A percentile compares a stretch with the other conserved stretches of the same genome.
Conservation (phyloP, 2,329 filamentous ascomycete genomes). For the Penicillium sp. region DNA sequence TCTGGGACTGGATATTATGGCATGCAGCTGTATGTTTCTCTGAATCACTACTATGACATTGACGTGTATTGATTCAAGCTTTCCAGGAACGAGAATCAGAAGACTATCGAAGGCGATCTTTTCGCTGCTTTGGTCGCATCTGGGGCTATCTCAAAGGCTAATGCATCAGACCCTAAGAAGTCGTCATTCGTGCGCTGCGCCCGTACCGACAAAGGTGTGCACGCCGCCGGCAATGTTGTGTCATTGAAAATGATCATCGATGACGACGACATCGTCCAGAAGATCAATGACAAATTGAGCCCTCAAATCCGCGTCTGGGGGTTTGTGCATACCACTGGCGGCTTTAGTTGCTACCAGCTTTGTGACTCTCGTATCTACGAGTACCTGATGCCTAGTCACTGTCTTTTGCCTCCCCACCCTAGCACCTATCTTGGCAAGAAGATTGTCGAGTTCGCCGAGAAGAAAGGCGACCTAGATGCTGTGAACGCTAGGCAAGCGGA, state of each 20-base stretch:
- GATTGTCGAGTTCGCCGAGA: slow-evolving; percentile 72
- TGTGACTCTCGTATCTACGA: slow-evolving; percentile 97
- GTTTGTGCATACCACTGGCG: slow-evolving; percentile 81
- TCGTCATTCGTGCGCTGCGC: slow-evolving; percentile 91
- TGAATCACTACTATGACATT: not conserved
- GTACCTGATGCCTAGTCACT: slow-evolving; percentile 91
- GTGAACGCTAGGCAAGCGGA: slow-evolving; percentile 71
- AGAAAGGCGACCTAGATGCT: slow-evolving; percentile 68
- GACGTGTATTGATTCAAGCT: not conserved
- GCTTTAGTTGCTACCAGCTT: slow-evolving; percentile 90
- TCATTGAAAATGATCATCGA: slow-evolving; percentile 95
- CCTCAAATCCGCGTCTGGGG: slow-evolving; percentile 95
- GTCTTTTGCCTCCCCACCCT: slow-evolving; percentile 87
- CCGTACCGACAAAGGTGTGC: slow-evolving; percentile 94
- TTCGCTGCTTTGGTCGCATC: slow-evolving; percentile 89
- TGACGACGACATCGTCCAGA: slow-evolving; percentile 79
- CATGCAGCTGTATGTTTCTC: slow-evolving; percentile 70
- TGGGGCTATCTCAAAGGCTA: slow-evolving; percentile 92
- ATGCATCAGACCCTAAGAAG: slow-evolving; percentile 95
- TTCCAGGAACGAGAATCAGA: slow-evolving; percentile 59
- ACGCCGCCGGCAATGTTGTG: slow-evolving; percentile 92
- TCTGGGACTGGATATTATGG: slow-evolving; percentile 95
- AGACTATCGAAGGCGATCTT: slow-evolving; percentile 93
- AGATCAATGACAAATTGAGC: slow-evolving; percentile 82
- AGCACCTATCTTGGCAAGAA: slow-evolving; percentile 81